These are phyloP conservation scores for Marchantia paleacea DNA, from an alignment of 225 moss, liverwort and hornwort genomes.

Conservation along the genomic window DNA sequence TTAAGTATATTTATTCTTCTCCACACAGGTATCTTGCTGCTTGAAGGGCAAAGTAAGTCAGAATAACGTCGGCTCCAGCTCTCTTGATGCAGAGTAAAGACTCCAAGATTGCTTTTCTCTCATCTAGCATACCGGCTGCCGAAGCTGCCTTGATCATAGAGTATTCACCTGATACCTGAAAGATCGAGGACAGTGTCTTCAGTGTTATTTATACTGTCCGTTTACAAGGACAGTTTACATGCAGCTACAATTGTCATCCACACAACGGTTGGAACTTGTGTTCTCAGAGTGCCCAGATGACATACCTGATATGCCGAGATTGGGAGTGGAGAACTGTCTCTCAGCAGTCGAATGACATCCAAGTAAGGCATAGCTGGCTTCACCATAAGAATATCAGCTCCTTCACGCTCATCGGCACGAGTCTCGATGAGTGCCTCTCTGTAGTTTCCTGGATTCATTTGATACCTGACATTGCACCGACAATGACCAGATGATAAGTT, in stretches of 20 bases:
- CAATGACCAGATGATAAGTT: background rate
- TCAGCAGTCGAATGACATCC: constrained; percentile 83
- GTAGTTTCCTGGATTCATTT: constrained; percentile 99
- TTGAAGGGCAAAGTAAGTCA: constrained; percentile 80
- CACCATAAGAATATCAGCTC: constrained; percentile 98
- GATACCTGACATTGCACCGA: constrained; percentile 54
- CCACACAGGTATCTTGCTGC: constrained; percentile 87
- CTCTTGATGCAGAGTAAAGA: constrained; percentile 80
- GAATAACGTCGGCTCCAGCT: constrained; percentile 92
- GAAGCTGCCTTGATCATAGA: constrained; percentile 92
- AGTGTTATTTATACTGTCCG: background rate
- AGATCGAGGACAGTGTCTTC: background rate
- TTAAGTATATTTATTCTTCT: constrained; percentile 41
- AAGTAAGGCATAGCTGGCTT: constrained; percentile 98
- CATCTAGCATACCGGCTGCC: constrained; percentile 97
- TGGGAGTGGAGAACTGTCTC: constrained; percentile 82
- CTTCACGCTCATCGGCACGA: constrained; percentile 81
- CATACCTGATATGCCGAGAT: constrained; percentile 93
- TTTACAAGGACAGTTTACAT: too few relatives aligned
- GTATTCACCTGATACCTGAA: constrained; percentile 95
- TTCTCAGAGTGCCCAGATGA: background rate
- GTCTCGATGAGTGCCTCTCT: constrained; percentile 96
- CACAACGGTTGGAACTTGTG: background rate
- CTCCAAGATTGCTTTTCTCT: constrained; percentile 84
- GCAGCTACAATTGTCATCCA: too few relatives aligned